A percentile compares a stretch with the other conserved stretches of the same genome.
Evolutionary conservation across 116 monocot species (phyloP).

Genomic region (Thalassia testudinum): DNA sequence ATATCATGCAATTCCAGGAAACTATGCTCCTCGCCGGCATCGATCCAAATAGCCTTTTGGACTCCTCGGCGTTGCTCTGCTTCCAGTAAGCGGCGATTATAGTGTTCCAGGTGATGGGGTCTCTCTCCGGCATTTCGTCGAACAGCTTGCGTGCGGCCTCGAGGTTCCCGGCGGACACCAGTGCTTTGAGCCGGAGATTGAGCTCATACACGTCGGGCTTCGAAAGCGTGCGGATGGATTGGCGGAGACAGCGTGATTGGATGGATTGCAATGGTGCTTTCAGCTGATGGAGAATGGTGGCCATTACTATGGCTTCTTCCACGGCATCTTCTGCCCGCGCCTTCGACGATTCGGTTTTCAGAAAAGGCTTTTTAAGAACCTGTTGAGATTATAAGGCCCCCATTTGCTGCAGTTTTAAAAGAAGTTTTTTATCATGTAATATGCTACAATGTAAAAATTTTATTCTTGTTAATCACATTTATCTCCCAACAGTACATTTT

Average conservation of each 20-base stretch:
- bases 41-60: slow-evolving; percentile 25
- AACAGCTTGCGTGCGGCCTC: slow-evolving; percentile 48
- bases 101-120: slow-evolving; percentile 69
- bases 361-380: no score
- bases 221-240: slow-evolving; percentile 1
- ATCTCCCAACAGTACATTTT: no score
- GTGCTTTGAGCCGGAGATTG: slow-evolving; percentile 35
- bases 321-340: no score
- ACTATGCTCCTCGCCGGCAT: slow-evolving; percentile 55
- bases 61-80: slow-evolving; percentile 19
- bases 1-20: slow-evolving; percentile 81
- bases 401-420: no score
- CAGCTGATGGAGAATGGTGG: neutral
- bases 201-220: slow-evolving; percentile 5
- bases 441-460: no score
- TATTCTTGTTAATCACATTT: no score
- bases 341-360: no score
- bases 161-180: slow-evolving; percentile 37
- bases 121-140: slow-evolving; percentile 51
- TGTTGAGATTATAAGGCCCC: no score
- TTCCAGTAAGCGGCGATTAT: slow-evolving; percentile 43
- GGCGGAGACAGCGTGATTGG: neutral
- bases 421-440: no score
- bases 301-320: no score
- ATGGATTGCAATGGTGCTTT: no score